Evolutionary conservation across 2,329 filamentous ascomycete species (phyloP).

Genomic region (Monilinia aucupariae): DNA sequence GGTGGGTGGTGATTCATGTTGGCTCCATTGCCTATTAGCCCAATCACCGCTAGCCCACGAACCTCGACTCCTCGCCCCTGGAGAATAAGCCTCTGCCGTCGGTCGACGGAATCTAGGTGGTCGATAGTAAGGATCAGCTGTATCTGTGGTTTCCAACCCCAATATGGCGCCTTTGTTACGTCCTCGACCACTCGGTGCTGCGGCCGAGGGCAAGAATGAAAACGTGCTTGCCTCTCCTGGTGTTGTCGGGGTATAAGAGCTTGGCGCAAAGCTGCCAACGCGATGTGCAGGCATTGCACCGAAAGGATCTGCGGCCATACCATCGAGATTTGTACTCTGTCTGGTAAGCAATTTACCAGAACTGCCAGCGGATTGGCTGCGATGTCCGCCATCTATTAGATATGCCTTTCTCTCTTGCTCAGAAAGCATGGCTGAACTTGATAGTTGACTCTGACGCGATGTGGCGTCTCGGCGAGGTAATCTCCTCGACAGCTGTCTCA

Average conservation of each 20-base stretch:
- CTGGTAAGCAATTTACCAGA: conserved; percentile 55
- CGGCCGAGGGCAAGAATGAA: conserved; percentile 57
- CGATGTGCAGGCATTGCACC: conserved; percentile 37
- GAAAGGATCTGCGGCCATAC: conserved; percentile 42
- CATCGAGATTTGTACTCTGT: conserved; percentile 50
- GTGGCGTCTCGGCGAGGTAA: conserved; percentile 56
- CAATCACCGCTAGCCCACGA: conserved; percentile 45
- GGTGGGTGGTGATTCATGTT: conserved; percentile 32
- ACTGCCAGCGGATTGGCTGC: conserved; percentile 58
- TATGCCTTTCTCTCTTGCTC: conserved; percentile 63
- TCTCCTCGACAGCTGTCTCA: conserved; percentile 78
- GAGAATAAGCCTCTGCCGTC: conserved; percentile 47
- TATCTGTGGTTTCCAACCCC: conserved; percentile 45
- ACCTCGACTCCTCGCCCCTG: conserved; percentile 40
- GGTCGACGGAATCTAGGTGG: conserved; percentile 69
- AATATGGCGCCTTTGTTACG: conserved; percentile 39
- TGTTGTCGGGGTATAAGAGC: conserved; percentile 67
- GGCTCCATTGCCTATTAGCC: conserved; percentile 38
- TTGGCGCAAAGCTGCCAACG: conserved; percentile 46
- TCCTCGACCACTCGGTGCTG: conserved; percentile 25
- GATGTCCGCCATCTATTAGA: conserved; percentile 44
- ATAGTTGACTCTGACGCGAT: conserved; percentile 75
- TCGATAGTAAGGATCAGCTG: conserved; percentile 79
- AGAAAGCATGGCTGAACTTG: conserved; percentile 72
- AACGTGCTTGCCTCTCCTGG: conserved; percentile 65